A percentile compares a stretch with the other conserved stretches of the same genome.
Evolutionary conservation across 371 early-diverging fungal species (phyloP).

Genomic region (Basidiobolus meristosporus): DNA sequence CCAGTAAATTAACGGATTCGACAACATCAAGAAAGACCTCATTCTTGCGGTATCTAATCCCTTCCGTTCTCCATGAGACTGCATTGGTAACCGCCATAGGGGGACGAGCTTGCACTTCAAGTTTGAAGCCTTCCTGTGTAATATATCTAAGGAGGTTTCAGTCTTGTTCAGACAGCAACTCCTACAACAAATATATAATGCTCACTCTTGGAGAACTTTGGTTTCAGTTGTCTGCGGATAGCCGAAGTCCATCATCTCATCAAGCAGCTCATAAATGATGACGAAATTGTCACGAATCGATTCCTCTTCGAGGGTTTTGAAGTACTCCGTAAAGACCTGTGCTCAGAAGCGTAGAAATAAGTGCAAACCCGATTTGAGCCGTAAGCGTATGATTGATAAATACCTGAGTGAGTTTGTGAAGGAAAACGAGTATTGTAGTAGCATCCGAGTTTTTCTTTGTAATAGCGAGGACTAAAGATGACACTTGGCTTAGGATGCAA

Average conservation of each 20-base stretch:
- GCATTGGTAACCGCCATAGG: constrained; percentile 97
- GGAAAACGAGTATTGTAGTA: constrained; percentile 80
- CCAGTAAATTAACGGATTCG: constrained; percentile 91
- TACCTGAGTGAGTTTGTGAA: constrained; percentile 76
- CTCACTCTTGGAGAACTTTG: constrained; percentile 85
- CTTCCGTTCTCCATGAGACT: constrained; percentile 95
- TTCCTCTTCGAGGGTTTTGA: constrained; percentile 95
- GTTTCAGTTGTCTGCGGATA: constrained; percentile 96
- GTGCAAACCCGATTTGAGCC: background rate
- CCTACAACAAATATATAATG: background rate
- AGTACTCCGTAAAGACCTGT: constrained; percentile 87
- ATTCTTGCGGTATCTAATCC: constrained; percentile 92
- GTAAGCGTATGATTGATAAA: too few species aligned
- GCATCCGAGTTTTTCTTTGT: constrained; percentile 96
- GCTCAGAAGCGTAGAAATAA: background rate
- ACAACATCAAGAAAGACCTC: constrained; percentile 96
- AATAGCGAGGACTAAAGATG: constrained; percentile 62
- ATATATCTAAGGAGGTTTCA: constrained; percentile 45
- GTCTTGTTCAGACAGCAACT: background rate
- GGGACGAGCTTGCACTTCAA: constrained; percentile 76
- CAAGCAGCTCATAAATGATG: constrained; percentile 91
- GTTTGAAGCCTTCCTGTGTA: constrained; percentile 89
- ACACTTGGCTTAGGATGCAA: too few species aligned
- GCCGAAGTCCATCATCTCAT: constrained; percentile 99
- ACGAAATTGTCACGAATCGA: constrained; percentile 90